phyloP scores from a whole-genome alignment of 2,329 filamentous ascomycete species.

The Fusarium phyllophilum region DNA sequence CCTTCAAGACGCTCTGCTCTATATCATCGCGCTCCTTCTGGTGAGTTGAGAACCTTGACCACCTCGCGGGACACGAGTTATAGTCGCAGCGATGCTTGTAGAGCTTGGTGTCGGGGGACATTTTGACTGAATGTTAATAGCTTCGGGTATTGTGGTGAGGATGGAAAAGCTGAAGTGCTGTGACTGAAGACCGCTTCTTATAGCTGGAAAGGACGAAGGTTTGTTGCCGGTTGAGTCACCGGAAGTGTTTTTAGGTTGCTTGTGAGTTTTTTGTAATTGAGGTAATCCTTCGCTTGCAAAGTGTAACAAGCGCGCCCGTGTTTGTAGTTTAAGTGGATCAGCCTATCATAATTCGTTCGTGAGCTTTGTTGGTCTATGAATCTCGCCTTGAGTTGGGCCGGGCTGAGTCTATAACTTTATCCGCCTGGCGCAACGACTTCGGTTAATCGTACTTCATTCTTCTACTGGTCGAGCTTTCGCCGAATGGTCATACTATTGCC shows the following conservation, averaged over 20 bases:
- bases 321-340: neutral
- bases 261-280: neutral
- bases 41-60: slow-evolving; percentile 4
- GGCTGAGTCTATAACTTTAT: no score
- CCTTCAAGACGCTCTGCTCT: neutral
- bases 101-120: slow-evolving; percentile 1
- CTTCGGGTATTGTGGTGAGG: neutral
- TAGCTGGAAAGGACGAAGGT: fast-evolving
- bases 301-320: neutral
- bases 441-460: fast-evolving
- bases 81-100: neutral
- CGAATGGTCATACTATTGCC: fast-evolving
- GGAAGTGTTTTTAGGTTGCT: neutral
- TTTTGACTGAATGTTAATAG: neutral
- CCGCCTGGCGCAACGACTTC: fast-evolving
- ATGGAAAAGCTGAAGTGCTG: neutral
- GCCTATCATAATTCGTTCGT: neutral
- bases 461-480: fast-evolving
- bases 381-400: no score
- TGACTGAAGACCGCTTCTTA: neutral
- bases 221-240: neutral
- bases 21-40: neutral
- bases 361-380: neutral
- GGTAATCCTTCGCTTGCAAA: neutral
- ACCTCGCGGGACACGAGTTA: neutral